phyloP scores from a whole-genome alignment of 2,329 filamentous ascomycete genomes.

The Neonectria hederae region DNA sequence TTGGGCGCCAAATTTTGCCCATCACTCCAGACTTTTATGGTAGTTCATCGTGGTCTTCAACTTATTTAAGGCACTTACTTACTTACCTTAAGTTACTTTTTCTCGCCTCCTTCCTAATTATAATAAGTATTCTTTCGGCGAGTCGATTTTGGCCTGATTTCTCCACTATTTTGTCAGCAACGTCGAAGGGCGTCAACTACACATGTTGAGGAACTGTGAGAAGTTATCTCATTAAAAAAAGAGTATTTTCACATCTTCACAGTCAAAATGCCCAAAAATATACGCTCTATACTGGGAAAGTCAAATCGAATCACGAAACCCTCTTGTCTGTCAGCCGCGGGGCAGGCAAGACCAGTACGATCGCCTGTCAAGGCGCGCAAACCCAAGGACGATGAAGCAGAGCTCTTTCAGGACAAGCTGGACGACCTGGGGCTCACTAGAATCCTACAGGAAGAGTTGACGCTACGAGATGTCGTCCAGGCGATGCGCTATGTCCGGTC shows the following conservation, averaged over 20 bases:
- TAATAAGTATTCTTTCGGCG: too few relatives aligned
- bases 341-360: slow-evolving; percentile 31
- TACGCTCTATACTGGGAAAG: slow-evolving; percentile 52
- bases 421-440: slow-evolving; percentile 68
- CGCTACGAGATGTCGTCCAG: slow-evolving; percentile 69
- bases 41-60: not conserved
- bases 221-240: not conserved
- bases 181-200: slow-evolving; percentile 14
- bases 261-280: slow-evolving; percentile 44
- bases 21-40: not conserved
- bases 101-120: not conserved
- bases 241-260: not conserved
- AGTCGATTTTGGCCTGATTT: slow-evolving; percentile 1
- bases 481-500: slow-evolving; percentile 69
- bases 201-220: not conserved
- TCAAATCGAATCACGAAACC: slow-evolving; percentile 49
- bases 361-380: slow-evolving; percentile 41
- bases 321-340: slow-evolving; percentile 26
- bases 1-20: not conserved
- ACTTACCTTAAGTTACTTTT: too few relatives aligned
- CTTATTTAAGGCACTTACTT: too few relatives aligned
- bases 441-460: slow-evolving; percentile 64
- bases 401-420: slow-evolving; percentile 58
- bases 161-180: slow-evolving; percentile 32
- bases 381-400: slow-evolving; percentile 37